These are phyloP conservation scores for Cichorium intybus DNA, from an alignment of 140 eudicot genomes.

Conservation along the genomic window DNA sequence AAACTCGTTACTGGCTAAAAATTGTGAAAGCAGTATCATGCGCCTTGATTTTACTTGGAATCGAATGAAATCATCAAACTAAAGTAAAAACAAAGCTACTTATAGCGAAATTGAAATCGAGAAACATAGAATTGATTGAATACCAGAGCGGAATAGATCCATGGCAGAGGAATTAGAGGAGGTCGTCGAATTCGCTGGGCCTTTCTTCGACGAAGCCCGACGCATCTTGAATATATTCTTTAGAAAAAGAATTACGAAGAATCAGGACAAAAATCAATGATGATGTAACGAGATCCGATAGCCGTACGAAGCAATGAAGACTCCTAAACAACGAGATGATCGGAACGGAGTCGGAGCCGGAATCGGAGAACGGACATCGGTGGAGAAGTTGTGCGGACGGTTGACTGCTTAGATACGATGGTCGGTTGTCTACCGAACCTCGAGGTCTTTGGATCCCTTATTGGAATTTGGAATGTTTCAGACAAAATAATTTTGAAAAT, in stretches of 20 bases:
- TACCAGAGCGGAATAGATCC: slow-evolving; percentile 91
- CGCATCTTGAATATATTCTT: slow-evolving; percentile 51
- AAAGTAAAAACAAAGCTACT: background rate
- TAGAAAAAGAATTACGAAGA: slow-evolving; percentile 8
- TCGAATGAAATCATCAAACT: slow-evolving; percentile 8
- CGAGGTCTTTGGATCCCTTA: slow-evolving; percentile 16
- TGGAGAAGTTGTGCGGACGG: slow-evolving; percentile 15
- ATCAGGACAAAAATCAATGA: slow-evolving; percentile 10
- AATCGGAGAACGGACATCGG: slow-evolving; percentile 7
- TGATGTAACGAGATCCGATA: slow-evolving; percentile 4
- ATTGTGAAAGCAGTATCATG: background rate
- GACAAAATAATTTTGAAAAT: background rate
- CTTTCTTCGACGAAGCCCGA: slow-evolving; percentile 74
- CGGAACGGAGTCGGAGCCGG: slow-evolving; percentile 10
- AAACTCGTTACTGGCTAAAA: slow-evolving; percentile 1
- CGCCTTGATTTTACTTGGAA: slow-evolving; percentile 2
- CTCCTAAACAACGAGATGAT: slow-evolving; percentile 5
- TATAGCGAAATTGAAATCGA: background rate
- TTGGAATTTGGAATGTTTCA: background rate
- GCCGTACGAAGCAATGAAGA: background rate
- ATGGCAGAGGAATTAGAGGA: slow-evolving; percentile 62
- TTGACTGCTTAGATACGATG: slow-evolving; percentile 30
- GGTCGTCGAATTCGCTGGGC: slow-evolving; percentile 49
- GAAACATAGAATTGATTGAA: background rate
- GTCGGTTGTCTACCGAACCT: slow-evolving; percentile 17